phyloP scores from a whole-genome alignment of 495 filamentous ascomycete species.

The Trichodelitschia bisporula region DNA sequence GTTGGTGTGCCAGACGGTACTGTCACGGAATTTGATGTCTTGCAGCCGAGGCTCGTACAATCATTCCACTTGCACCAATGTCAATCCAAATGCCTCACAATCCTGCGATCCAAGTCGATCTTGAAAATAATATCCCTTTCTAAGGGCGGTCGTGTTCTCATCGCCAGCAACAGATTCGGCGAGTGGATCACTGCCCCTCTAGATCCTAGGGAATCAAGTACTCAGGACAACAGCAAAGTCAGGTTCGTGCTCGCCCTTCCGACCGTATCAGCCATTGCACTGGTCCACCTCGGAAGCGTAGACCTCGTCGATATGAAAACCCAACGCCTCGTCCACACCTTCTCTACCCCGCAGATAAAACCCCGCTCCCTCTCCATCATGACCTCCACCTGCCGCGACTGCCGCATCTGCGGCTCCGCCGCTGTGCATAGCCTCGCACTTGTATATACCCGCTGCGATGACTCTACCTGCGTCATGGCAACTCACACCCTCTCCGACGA shows the following conservation, averaged over 20 bases:
- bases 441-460: constrained; percentile 10
- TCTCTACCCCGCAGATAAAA: constrained; percentile 29
- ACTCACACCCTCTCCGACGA: constrained; percentile 8
- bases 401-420: constrained; percentile 6
- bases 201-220: too few species aligned
- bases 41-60: constrained; percentile 2
- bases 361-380: constrained; percentile 10
- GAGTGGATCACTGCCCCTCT: too few species aligned
- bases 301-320: constrained; percentile 28
- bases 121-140: background rate
- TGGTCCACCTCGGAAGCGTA: constrained; percentile 10
- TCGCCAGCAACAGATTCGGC: background rate
- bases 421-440: constrained; percentile 12
- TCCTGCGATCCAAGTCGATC: background rate
- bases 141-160: background rate
- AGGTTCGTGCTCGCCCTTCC: background rate
- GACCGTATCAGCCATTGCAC: background rate
- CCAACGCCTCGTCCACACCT: constrained; percentile 26
- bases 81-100: background rate
- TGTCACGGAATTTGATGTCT: constrained; percentile 2
- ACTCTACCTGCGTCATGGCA: constrained; percentile 10
- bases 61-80: background rate
- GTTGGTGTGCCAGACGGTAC: constrained; percentile 7
- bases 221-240: background rate
- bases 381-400: constrained; percentile 8